Conservation (phyloP, 1,139 yeast species). For the Zygotorulaspora mrakii region DNA sequence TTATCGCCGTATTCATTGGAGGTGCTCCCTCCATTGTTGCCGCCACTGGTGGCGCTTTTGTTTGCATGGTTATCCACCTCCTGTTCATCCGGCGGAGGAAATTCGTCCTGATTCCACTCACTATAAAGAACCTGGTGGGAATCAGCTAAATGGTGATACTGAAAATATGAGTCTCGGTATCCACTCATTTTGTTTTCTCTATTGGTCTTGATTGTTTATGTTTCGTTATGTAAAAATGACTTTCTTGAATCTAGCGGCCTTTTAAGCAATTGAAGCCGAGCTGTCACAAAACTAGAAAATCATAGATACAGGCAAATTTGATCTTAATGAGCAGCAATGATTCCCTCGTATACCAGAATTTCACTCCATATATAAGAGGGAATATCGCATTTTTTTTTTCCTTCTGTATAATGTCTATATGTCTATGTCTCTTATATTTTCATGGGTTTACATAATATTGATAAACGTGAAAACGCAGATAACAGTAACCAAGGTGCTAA, state of each 20-base stretch:
- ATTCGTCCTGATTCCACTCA: slow-evolving; percentile 31
- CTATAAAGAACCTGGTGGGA: slow-evolving; percentile 26
- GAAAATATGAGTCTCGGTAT: slow-evolving; percentile 24
- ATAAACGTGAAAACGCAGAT: background rate
- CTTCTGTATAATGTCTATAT: background rate
- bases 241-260: too few relatives aligned
- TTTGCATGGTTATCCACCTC: slow-evolving; percentile 8
- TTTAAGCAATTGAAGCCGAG: too few relatives aligned
- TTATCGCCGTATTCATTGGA: slow-evolving; percentile 9
- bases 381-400: too few relatives aligned
- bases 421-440: slow-evolving; percentile 1
- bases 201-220: background rate
- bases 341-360: too few relatives aligned
- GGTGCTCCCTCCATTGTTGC: slow-evolving; percentile 7
- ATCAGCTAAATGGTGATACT: slow-evolving; percentile 20
- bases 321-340: too few relatives aligned
- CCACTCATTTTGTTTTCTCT: slow-evolving; percentile 9
- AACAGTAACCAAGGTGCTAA: background rate
- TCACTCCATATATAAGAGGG: too few relatives aligned
- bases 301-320: too few relatives aligned
- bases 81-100: slow-evolving; percentile 28
- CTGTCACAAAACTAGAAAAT: too few relatives aligned
- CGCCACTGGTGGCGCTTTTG: slow-evolving; percentile 6
- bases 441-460: background rate
- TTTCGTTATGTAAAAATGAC: background rate